A percentile compares a stretch with the other conserved stretches of the same genome.
These are phyloP conservation scores for Silybum marianum DNA, from an alignment of 129 eudicot genomes.

Conservation along the genomic window DNA sequence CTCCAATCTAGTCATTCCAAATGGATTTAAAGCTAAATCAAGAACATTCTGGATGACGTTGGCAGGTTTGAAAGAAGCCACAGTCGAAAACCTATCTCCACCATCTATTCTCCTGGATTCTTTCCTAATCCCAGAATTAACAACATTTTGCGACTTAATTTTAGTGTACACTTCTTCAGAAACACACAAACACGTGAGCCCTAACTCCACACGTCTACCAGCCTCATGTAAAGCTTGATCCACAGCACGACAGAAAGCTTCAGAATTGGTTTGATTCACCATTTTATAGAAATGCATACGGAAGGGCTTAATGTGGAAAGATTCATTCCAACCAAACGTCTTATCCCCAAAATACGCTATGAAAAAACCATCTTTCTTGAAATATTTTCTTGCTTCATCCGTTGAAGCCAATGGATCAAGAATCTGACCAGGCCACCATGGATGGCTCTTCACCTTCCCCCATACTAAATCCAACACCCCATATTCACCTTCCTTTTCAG, in stretches of 20 bases:
- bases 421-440: constrained; percentile 90
- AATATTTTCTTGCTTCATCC: constrained; percentile 48
- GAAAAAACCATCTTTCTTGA: constrained; percentile 43
- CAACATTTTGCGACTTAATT: constrained; percentile 39
- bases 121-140: constrained; percentile 54
- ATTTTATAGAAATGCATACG: constrained; percentile 46
- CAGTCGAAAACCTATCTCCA: constrained; percentile 53
- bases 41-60: constrained; percentile 40
- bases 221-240: constrained; percentile 60
- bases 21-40: constrained; percentile 53
- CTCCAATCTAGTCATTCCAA: constrained; percentile 37
- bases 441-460: constrained; percentile 83
- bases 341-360: constrained; percentile 77
- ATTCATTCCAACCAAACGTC: constrained; percentile 64
- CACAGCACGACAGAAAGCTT: constrained; percentile 56
- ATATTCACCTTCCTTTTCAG: constrained; percentile 51
- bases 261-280: constrained; percentile 52
- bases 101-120: constrained; percentile 48
- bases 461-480: constrained; percentile 64
- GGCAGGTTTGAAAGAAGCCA: constrained; percentile 48
- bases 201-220: constrained; percentile 69
- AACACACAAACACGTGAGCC: constrained; percentile 62
- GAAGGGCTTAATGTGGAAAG: constrained; percentile 57
- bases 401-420: constrained; percentile 55
- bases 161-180: constrained; percentile 27